Conservation (phyloP, 805 yeast genomes). For the Isabelozyma gotoi region DNA sequence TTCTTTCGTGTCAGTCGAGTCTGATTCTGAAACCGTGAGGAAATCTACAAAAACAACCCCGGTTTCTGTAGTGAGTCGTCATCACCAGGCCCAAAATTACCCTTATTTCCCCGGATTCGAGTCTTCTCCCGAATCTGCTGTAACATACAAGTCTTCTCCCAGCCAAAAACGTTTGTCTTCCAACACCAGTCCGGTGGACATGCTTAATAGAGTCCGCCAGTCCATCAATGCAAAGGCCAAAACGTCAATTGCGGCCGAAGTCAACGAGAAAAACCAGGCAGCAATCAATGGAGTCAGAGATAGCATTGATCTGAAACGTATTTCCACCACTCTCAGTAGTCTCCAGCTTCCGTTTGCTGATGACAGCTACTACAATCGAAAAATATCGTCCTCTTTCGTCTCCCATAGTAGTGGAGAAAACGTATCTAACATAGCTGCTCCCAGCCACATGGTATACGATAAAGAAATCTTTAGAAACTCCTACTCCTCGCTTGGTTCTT, state of each 20-base stretch:
- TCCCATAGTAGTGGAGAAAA: slow-evolving; percentile 3
- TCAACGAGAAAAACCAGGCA: slow-evolving; percentile 15
- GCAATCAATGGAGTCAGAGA: slow-evolving; percentile 34
- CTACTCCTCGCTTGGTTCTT: slow-evolving; percentile 24
- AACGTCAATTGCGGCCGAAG: slow-evolving; percentile 12
- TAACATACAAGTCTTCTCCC: not conserved
- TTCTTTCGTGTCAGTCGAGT: too few species aligned
- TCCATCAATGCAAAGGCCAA: slow-evolving; percentile 30
- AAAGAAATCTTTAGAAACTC: slow-evolving; percentile 15
- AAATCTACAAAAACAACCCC: not conserved
- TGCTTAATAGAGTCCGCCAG: slow-evolving; percentile 28
- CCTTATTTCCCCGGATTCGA: slow-evolving; percentile 1
- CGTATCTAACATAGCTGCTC: too few species aligned
- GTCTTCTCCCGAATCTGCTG: not conserved
- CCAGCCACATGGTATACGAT: not conserved
- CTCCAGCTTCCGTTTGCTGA: not conserved
- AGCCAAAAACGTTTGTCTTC: not conserved
- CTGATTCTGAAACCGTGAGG: too few species aligned
- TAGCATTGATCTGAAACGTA: slow-evolving; percentile 34
- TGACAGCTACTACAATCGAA: not conserved
- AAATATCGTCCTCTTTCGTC: not conserved
- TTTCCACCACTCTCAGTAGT: slow-evolving; percentile 5
- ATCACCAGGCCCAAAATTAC: not conserved
- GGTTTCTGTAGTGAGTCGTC: too few species aligned
- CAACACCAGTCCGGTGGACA: slow-evolving; percentile 20